phyloP scores from a whole-genome alignment of 805 yeast species.

The Candida multigemmis region DNA sequence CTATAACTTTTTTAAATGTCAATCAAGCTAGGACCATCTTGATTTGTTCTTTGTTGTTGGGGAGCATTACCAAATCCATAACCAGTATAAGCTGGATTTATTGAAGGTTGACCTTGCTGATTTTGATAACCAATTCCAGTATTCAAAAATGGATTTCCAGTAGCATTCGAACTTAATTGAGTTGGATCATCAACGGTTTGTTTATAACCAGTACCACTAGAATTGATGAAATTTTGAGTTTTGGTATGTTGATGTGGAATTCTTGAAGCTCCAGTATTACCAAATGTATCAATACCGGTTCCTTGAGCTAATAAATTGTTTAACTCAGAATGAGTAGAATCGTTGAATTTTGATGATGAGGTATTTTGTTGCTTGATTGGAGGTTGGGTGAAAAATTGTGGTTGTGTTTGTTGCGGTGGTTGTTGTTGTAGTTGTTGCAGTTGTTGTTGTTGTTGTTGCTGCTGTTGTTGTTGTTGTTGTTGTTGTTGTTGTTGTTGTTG shows the following conservation, averaged over 20 bases:
- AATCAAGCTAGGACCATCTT: conserved; percentile 38
- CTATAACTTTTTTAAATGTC: conserved; percentile 33
- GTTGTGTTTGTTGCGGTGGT: conserved; percentile 21
- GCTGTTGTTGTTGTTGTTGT: conserved; percentile 15
- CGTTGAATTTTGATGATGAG: conserved; percentile 26
- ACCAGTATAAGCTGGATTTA: conserved; percentile 64
- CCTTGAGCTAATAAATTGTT: conserved; percentile 76
- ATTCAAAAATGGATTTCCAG: conserved; percentile 54
- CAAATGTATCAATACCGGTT: conserved; percentile 89
- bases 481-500: conserved; percentile 9
- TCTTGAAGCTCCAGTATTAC: conserved; percentile 75
- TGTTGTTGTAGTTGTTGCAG: conserved; percentile 15
- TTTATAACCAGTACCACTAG: conserved; percentile 77
- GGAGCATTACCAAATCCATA: conserved; percentile 83
- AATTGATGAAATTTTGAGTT: conserved; percentile 72
- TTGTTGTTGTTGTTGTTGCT: conserved; percentile 21
- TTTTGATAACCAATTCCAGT: conserved; percentile 43
- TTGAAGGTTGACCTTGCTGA: conserved; percentile 10
- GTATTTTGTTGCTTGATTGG: conserved; percentile 11
- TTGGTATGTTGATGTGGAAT: conserved; percentile 90
- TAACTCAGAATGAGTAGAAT: conserved; percentile 50
- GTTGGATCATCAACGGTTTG: conserved; percentile 28
- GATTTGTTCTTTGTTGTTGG: conserved; percentile 27
- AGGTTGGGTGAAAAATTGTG: too few species aligned
- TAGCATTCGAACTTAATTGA: conserved; percentile 25